Percentiles rank a stretch among this genome's conserved stretches.
phyloP scores from a whole-genome alignment of 371 early-diverging fungal genomes.

The Capniomyces stellatus region DNA sequence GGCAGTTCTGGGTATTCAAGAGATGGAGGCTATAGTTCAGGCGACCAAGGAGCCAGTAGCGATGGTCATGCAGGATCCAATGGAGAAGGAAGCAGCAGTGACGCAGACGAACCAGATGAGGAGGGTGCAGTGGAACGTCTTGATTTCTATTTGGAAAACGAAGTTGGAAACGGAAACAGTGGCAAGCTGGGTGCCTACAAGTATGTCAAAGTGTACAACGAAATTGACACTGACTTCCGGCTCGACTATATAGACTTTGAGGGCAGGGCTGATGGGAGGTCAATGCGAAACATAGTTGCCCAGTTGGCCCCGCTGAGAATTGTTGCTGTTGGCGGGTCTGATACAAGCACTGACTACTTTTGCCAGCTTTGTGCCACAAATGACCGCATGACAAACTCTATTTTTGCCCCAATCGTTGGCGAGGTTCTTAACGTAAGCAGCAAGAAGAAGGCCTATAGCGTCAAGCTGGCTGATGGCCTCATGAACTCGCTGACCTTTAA shows the following conservation, averaged over 20 bases:
- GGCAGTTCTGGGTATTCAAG: too few species aligned
- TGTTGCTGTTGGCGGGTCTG: constrained; percentile 67
- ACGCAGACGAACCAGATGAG: too few species aligned
- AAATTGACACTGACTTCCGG: constrained; percentile 44
- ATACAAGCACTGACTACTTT: constrained; percentile 41
- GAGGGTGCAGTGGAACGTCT: too few species aligned
- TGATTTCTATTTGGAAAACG: too few species aligned
- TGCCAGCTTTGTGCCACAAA: constrained; percentile 33
- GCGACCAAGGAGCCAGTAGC: too few species aligned
- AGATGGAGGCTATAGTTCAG: too few species aligned
- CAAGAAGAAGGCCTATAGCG: constrained; percentile 48
- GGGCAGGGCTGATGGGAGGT: constrained; percentile 73
- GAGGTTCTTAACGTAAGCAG: constrained; percentile 77
- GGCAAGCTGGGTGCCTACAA: too few species aligned
- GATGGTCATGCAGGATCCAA: too few species aligned
- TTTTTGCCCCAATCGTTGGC: constrained; percentile 58
- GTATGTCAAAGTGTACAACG: constrained; percentile 35
- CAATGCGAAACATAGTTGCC: constrained; percentile 67
- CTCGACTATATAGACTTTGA: constrained; percentile 76
- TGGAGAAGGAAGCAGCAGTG: too few species aligned
- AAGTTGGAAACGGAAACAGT: too few species aligned
- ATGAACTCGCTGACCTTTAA: constrained; percentile 49
- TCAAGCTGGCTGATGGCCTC: constrained; percentile 68
- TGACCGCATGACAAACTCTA: constrained; percentile 54
- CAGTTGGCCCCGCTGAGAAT: constrained; percentile 69